Evolutionary conservation across 2,329 filamentous ascomycete genomes (phyloP), one percentile per base, ranked within the genome.

Genomic region (Davidsoniella australis): DNA sequence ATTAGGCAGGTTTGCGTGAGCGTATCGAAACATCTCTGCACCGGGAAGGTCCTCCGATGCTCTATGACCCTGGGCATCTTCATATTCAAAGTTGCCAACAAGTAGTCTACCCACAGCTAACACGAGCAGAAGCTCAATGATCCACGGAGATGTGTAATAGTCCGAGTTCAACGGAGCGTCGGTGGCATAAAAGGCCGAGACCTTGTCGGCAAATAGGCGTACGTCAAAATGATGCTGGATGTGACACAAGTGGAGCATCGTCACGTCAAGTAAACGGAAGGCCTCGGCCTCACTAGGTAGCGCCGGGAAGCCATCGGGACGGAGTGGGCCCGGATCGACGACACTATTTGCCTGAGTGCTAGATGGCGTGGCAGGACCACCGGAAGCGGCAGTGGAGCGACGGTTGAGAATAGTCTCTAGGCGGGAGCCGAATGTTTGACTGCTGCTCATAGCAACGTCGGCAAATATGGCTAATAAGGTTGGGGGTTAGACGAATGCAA

Each of bases 1-100:
- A 0, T 57, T 58, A 1, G 59, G 59, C 1, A 58, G 41, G 3
- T 60, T 58, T 23, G 55, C 57, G 24, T 60, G 57, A 0, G 58
- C 59, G 24, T 53, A 50, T 37, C 48, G 37, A 45, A 53, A 53
- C 45, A 51, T 51, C 40, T 51, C 48, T 3, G 48, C 41, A 2
- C 52, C 52, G 37, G 52, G 52, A 17, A 53, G 41, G 18, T 50
- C 52, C 38, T 53, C 52, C 18, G 41, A 41, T 9, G 47, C 41
- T 26, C 41, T 47, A 10, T 41, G 40, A 9, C 52, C 52, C 14
- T 51, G 39, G n/a, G 49, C 50, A 5, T 52, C 44, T 23, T 49
- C 47, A 10, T 49, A 40, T 18, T 52, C 45, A 42, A 49, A 49
- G 20, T 37, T 43, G 14, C 50, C 50, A 23, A 39, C 45, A 7